A percentile compares a stretch with the other conserved stretches of the same genome.
Conservation (phyloP, 495 filamentous ascomycete species). For the Geoglossum glabrum region DNA sequence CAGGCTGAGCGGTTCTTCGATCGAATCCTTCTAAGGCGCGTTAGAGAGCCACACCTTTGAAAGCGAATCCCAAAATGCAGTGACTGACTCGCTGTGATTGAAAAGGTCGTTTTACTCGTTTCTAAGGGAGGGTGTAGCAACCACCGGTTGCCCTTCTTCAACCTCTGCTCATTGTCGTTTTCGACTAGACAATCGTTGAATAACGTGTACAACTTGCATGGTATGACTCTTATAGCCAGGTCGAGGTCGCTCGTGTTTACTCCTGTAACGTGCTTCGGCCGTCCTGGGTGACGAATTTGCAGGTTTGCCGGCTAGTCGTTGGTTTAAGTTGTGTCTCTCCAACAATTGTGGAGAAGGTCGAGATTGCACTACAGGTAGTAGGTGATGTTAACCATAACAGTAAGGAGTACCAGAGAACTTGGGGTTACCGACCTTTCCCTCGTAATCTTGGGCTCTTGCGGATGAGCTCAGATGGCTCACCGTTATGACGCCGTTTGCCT, state of each 20-base stretch:
- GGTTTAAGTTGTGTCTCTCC: neutral
- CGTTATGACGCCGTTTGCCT: neutral
- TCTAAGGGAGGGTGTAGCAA: neutral
- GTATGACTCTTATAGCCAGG: too few relatives aligned
- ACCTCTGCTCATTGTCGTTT: neutral
- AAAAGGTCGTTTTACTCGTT: neutral
- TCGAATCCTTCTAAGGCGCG: constrained; percentile 3
- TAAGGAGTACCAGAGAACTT: neutral
- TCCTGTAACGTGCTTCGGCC: neutral
- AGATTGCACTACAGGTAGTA: neutral
- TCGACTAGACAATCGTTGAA: neutral
- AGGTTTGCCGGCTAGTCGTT: neutral
- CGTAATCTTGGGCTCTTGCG: neutral
- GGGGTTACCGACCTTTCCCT: neutral
- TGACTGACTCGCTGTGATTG: neutral
- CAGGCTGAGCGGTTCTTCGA: neutral
- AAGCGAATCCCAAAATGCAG: neutral
- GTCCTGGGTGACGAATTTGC: neutral
- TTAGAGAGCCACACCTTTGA: constrained; percentile 4
- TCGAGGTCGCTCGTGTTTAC: neutral
- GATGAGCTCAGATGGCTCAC: neutral
- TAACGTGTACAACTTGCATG: too few relatives aligned
- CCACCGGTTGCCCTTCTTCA: neutral
- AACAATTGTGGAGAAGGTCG: neutral
- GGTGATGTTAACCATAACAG: neutral